Evolutionary conservation across 78 protist species (phyloP).

Genomic region (Guillardia theta): DNA sequence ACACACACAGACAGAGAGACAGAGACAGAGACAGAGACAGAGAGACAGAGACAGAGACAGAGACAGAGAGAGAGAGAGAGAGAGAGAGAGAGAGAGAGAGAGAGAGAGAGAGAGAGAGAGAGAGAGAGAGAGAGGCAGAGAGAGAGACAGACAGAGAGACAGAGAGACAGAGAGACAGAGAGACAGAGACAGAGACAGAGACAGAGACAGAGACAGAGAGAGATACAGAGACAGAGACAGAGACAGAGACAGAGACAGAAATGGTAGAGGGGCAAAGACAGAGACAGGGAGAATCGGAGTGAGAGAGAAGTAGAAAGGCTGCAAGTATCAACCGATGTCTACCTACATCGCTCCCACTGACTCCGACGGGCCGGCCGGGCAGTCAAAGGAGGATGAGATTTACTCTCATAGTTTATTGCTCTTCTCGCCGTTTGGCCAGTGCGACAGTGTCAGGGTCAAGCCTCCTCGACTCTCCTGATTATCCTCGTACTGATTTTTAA

Average conservation of each 20-base stretch:
- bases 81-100: constrained; percentile 17
- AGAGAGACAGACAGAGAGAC: background rate
- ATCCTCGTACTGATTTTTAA: too few species aligned
- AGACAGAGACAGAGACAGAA: too few species aligned
- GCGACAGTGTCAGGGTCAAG: too few species aligned
- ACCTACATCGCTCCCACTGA: background rate
- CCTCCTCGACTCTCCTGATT: too few species aligned
- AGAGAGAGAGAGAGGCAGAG: background rate
- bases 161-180: background rate
- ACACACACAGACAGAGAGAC: background rate
- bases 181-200: background rate
- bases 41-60: background rate
- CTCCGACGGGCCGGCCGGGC: background rate
- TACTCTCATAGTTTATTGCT: too few species aligned
- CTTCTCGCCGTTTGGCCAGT: too few species aligned
- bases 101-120: background rate
- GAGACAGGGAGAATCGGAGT: background rate
- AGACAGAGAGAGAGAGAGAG: background rate
- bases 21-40: background rate
- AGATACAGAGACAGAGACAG: background rate
- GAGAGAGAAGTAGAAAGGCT: background rate
- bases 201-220: background rate
- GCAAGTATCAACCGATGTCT: background rate
- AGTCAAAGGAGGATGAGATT: too few species aligned
- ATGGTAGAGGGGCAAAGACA: too few species aligned